Evolutionary conservation across 2,329 filamentous ascomycete species (phyloP), one percentile per base, ranked within the genome.

Genomic region (Monosporascus sp.): DNA sequence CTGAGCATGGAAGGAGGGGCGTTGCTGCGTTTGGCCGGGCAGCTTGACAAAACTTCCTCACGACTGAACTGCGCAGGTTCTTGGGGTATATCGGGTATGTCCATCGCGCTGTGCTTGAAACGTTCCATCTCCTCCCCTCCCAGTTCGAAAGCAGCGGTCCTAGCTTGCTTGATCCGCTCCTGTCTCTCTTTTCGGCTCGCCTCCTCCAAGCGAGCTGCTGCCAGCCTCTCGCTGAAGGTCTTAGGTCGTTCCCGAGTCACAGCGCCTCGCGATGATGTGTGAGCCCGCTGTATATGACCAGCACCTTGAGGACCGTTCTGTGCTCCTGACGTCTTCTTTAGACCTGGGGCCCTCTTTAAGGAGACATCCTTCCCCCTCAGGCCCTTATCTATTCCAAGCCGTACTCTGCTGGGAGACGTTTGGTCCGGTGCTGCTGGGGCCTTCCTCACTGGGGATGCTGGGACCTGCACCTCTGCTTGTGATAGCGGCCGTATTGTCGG

Each of bases 311-410:
- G 59, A 6, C 56, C 59, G 41, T 67, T 65, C 39, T 65, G 63
- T 15, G 58, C 62, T 20, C 70, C 64, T 36, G 56, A 41, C 39
- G 64, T 62, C 52, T 66, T 75, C 51, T 72, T 74, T 31, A 76
- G 65, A 53, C 73, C 79, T 2, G 84, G 77, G 3, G 89, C 84
- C 59, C 90, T 80, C 69, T 89, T 94, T 27, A 97, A 74, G 3
- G 92, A 97, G 35, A 97, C 79, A 62, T 97, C 90, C 54, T 83
- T 83, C 2, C 87, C 91, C 62, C 79, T 87, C 37, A 92, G 74
- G 1, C 90, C 91, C 67, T 96, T 95, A 71, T 96, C 92, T 57
- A 97, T 95, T 5, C 94, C 93, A 17, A 97, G 70, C 18, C 90
- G 72, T 15, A 94, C 82, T 55, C 92, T 80, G 50, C 87, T 87